Percentiles rank a stretch among this genome's conserved stretches.
These are phyloP conservation scores for Phytophthora chlamydospora DNA, from an alignment of 352 stramenopile species.

Conservation along the genomic window DNA sequence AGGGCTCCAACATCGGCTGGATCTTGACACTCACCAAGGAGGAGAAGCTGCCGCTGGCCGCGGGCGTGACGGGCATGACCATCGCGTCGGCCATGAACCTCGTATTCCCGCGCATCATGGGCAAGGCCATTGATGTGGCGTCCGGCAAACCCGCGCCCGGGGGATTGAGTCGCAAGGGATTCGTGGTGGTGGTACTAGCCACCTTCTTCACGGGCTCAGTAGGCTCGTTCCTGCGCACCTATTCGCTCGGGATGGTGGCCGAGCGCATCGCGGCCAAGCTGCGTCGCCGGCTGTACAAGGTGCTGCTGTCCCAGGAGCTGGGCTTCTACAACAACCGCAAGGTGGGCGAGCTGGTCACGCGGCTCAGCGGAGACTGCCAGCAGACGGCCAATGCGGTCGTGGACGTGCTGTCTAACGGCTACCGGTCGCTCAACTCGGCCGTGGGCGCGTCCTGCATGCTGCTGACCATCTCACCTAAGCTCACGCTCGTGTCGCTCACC, in stretches of 20 bases:
- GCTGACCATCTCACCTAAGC: constrained; percentile 87
- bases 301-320: constrained; percentile 83
- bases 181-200: constrained; percentile 83
- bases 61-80: constrained; percentile 82
- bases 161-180: constrained; percentile 82
- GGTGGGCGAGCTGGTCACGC: constrained; percentile 86
- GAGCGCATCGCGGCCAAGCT: constrained; percentile 86
- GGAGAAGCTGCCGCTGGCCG: constrained; percentile 67
- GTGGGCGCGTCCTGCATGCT: constrained; percentile 90
- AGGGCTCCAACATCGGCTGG: constrained; percentile 62
- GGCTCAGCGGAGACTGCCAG: constrained; percentile 88
- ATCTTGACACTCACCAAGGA: constrained; percentile 72
- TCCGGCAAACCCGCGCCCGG: constrained; percentile 72
- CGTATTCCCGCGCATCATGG: constrained; percentile 89
- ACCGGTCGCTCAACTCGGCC: constrained; percentile 89
- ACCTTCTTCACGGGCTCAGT: constrained; percentile 87
- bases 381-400: constrained; percentile 90
- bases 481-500: constrained; percentile 88
- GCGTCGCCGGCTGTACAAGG: constrained; percentile 73
- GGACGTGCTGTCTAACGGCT: constrained; percentile 86
- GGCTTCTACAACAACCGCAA: constrained; percentile 85
- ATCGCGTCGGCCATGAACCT: constrained; percentile 90
- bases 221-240: constrained; percentile 88
- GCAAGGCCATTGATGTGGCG: constrained; percentile 88
- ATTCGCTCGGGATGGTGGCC: constrained; percentile 89